Base-by-base conservation (phyloP, 1,139 yeast species). In the Yamadazyma diddensiae region DNA sequence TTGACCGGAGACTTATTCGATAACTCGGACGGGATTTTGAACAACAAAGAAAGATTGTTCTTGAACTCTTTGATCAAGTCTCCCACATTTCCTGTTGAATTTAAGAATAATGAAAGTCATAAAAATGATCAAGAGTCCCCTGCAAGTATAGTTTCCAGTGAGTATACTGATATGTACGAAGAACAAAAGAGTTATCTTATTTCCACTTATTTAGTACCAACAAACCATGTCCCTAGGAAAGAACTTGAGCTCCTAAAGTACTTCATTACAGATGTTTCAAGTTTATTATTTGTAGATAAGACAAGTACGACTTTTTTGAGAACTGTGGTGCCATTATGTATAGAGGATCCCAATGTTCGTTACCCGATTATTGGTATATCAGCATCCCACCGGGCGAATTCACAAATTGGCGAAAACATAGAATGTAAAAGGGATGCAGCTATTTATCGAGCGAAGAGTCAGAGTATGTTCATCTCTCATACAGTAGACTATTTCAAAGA, bases 301-400 rank as follows among this genome's bases (percentile, higher is more conserved):
- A 43, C 54, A 15, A 41, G 51, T 19, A 46, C 49, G 15, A 31
- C 41, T 14, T 49, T 50, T 23, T 27, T 49, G 3, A 26, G 36
- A 13, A 48, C 53, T 2, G 50, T 50, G 4, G 39, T 50, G 6
- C 54, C 54, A 2, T 36, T 46, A 13, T 38, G 42, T 12, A 27
- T 48, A 9, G 37, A 37, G 16, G 52, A 50, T 17, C 20, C 29
- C 3, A 36, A 41, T 18, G 46, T 50, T 3, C 30, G 53, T 10
- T 38, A 39, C 22, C 53, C 54, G 2, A 35, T 49, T 2, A 12
- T 49, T 7, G 50, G 49, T 3, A 50, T 50, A 4, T 40, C 52
- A 3, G 48, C 51, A 8, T 40, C 53, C 5, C 51, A 49, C 33
- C 30, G 47, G 19, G 39, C 52, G 3, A 46, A 47, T 19, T 30